phyloP scores from a whole-genome alignment of 768 basidiomycete genomes.

The Mycena leptocephala region DNA sequence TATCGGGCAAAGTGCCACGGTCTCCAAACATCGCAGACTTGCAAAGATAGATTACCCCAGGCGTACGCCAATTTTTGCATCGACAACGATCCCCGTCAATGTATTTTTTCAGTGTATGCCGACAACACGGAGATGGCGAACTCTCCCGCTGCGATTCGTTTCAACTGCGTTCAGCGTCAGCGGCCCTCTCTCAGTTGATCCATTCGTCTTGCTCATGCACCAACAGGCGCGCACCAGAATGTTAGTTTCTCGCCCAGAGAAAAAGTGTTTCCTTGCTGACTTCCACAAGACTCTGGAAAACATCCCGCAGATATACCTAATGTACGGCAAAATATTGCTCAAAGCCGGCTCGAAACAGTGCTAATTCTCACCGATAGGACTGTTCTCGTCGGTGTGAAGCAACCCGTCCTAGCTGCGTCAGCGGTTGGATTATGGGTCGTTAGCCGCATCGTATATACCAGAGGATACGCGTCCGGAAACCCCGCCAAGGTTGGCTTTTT shows the following conservation, averaged over 20 bases:
- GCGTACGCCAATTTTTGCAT: constrained; percentile 33
- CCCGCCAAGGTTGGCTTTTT: constrained; percentile 54
- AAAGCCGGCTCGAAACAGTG: neutral
- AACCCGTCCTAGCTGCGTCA: constrained; percentile 59
- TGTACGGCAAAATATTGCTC: constrained; percentile 1
- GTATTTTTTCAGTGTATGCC: constrained; percentile 47
- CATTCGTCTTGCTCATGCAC: constrained; percentile 37
- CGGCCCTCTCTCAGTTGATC: constrained; percentile 32
- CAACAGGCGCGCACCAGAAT: constrained; percentile 19
- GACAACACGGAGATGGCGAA: constrained; percentile 50
- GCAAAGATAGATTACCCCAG: constrained; percentile 51
- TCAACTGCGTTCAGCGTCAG: constrained; percentile 54
- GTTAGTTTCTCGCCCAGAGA: neutral
- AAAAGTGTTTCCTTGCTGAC: neutral
- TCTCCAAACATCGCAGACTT: constrained; percentile 40
- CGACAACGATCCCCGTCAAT: neutral
- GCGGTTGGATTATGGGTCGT: constrained; percentile 58
- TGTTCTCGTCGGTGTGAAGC: constrained; percentile 56
- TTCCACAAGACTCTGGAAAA: constrained; percentile 28
- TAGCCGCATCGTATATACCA: constrained; percentile 62
- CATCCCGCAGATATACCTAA: constrained; percentile 16
- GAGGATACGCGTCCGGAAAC: constrained; percentile 62
- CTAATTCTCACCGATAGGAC: constrained; percentile 48
- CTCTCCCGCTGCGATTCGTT: constrained; percentile 45
- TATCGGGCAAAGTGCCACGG: constrained; percentile 42